Conservation (phyloP, 2,329 filamentous ascomycete genomes). For the Ascochyta koolunga region DNA sequence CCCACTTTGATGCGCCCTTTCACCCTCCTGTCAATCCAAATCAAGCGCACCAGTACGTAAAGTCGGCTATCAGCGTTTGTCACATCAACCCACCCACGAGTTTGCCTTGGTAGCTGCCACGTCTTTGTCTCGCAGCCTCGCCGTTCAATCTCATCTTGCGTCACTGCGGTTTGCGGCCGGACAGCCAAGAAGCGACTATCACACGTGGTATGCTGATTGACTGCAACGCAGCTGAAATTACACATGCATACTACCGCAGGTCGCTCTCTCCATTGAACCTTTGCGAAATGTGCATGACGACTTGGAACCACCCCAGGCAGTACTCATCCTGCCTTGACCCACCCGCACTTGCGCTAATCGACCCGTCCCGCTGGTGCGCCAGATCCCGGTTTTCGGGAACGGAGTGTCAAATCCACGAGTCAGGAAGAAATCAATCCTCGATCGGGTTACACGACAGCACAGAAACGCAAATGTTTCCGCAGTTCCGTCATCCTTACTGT, state of each 20-base stretch:
- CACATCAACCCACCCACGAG: neutral
- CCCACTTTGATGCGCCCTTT: neutral
- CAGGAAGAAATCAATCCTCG: conserved; percentile 1
- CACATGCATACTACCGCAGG: neutral
- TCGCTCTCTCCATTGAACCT: neutral
- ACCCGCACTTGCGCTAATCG: conserved; percentile 1
- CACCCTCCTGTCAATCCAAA: conserved; percentile 1
- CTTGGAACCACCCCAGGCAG: neutral
- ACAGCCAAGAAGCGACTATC: neutral
- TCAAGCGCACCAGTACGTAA: conserved; percentile 6
- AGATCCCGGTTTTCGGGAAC: conserved; percentile 10
- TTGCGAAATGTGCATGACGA: neutral
- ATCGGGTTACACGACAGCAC: conserved; percentile 14
- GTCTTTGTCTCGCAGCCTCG: conserved; percentile 4
- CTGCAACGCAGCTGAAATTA: neutral
- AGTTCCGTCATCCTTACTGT: neutral
- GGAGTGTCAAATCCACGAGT: conserved; percentile 12
- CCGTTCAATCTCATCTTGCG: neutral
- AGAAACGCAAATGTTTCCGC: neutral
- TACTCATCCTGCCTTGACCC: neutral
- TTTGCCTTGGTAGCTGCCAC: neutral
- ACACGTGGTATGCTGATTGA: neutral
- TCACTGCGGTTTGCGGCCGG: neutral
- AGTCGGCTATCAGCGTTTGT: conserved; percentile 3
- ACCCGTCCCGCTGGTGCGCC: conserved; percentile 9